Base-by-base conservation (phyloP, 1,284 basidiomycete genomes). In the Puccinia novopanici region DNA sequence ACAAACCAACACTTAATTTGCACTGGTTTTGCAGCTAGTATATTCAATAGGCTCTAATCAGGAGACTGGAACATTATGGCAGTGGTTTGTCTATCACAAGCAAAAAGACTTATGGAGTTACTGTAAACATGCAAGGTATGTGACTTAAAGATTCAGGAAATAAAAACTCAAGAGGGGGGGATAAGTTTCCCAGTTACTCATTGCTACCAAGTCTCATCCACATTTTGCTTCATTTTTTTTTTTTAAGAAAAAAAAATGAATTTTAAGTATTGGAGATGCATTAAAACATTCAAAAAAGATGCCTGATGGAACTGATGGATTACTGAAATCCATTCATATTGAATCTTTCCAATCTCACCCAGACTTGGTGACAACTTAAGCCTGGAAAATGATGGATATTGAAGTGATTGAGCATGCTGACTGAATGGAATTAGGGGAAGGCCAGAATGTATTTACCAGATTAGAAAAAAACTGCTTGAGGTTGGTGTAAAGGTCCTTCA, bases 391-490 rank as follows among this genome's bases (percentile, higher is more conserved):
- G 15, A 68, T 45, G n/a, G 40, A 27, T 34, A 24, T 45, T 19
- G 34, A 50, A 4, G 45, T 42, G 9, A 59, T 27, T 34, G 30
- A 34, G 13, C 12, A 37, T 27, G 15, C 45, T 34, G 17, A 59
- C 8, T 27, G 27, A 13, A 59, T 59, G 27, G 22, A 57, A 27
- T 9, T 57, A 57, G 55, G 55, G 24, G 24, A 57, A 27, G 12
- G 12, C 10, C 55, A 57, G 4, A 57, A 13, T 30, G 3, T 45
- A 27, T 34, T 68, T 45, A 68, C 70, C 42, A 55, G 12, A 34
- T 72, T 72, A 54, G 48, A 72, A 54, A 72, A 72, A 30, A 72
- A 48, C 24, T 52, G 70, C n/a, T 72, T 72, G 48, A 72, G 48
- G 50, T 72, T 50, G 37, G 30, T 54, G 52, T 72, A 72, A 13